phyloP scores from a whole-genome alignment of 192 early-diverging fungal genomes.

The Backusella sp. region DNA sequence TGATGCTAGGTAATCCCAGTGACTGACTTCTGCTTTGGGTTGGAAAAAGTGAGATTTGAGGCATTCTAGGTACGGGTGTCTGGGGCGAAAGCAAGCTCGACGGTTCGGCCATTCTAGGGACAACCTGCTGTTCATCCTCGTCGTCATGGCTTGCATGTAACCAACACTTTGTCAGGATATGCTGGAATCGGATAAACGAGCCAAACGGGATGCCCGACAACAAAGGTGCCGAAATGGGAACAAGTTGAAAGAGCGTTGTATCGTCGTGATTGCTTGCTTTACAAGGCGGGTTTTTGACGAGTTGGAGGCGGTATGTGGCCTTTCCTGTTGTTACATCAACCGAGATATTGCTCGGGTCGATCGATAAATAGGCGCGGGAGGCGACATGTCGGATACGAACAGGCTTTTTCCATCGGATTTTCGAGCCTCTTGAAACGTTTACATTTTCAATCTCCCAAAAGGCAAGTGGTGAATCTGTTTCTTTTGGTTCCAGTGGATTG shows the following conservation, averaged over 20 bases:
- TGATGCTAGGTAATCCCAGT: neutral
- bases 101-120: neutral
- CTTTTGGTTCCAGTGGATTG: constrained; percentile 32
- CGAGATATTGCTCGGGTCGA: constrained; percentile 23
- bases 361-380: constrained; percentile 21
- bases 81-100: neutral
- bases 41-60: neutral
- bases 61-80: neutral
- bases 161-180: constrained; percentile 21
- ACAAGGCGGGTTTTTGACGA: constrained; percentile 16
- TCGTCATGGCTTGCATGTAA: constrained; percentile 14
- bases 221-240: constrained; percentile 9
- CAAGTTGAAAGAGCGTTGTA: constrained; percentile 16
- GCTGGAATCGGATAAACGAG: constrained; percentile 20
- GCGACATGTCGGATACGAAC: constrained; percentile 30
- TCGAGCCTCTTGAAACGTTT: constrained; percentile 4
- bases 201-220: constrained; percentile 13
- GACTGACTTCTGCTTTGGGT: neutral
- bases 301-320: constrained; percentile 9
- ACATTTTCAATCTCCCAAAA: constrained; percentile 31
- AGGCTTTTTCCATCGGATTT: constrained; percentile 19
- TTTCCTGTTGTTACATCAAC: constrained; percentile 16
- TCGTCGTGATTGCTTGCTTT: constrained; percentile 1
- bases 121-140: neutral
- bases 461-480: constrained; percentile 27